Base-by-base conservation (phyloP, 73 alveolate genomes). In the Paramecium pentaurelia region DNA sequence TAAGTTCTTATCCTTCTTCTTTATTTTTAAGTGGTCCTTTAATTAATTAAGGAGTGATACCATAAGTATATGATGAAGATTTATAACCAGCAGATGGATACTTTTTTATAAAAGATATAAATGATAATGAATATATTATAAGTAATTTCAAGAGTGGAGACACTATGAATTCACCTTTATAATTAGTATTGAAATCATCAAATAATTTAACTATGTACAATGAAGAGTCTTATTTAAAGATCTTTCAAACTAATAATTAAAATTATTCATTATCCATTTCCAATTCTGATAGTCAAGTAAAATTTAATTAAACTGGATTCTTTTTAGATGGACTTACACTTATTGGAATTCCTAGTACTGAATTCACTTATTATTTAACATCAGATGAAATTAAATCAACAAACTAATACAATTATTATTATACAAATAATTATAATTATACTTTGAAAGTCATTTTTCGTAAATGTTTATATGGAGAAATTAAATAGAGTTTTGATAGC, bases 101-200 rank as follows among this genome's bases (percentile, higher is more conserved):
- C 14, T 40, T 25, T 10, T 80, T 80, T 45, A 12, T 80, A 4
- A 3, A 4, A 27, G 37, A 27, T 16, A 14, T 47, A 3, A 20
- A 25, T 20, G 7, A 27, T 32, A 77, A 77, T 38, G 34, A 45
- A 49, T 80, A 27, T 7, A 27, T 32, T 2, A 44, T 80, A 0
- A 25, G 47, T 16, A 80, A 80, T 80, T 40, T 80, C 49, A 44
- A 20, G 9, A 80, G 91, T 47, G 91, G 91, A 44, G 34, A 40
- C 10, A 20, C 36, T 1, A 44, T 80, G n/a, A 18, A 40, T 18
- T 8, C 34, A 10, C n/a, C 58, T 10, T 27, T 80, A 36, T 14
- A 45, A 44, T 80, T 80, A 2, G 12, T 80, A 80, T 5, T 80
- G 73, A 80, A 80, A 49, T 80, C 91, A 6, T 42, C 75, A 3